phyloP scores from a whole-genome alignment of 192 early-diverging fungal genomes.

The Phycomyces blakesleeanus region DNA sequence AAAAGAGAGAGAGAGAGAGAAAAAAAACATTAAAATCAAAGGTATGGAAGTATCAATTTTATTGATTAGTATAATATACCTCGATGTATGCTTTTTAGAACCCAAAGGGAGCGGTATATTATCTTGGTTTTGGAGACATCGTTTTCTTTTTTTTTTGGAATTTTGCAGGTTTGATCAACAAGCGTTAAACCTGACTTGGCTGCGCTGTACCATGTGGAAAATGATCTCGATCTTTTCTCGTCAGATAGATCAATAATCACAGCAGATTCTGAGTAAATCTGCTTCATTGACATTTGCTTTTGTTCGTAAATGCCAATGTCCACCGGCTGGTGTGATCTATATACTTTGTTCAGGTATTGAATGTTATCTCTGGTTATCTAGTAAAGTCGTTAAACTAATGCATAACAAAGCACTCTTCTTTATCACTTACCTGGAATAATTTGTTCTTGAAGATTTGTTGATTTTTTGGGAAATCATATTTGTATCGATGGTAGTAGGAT shows the following conservation, averaged over 20 bases:
- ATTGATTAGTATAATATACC: conserved; percentile 8
- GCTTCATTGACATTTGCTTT: conserved; percentile 9
- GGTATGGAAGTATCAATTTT: conserved; percentile 2
- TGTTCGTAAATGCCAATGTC: neutral
- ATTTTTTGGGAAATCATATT: neutral
- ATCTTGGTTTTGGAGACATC: conserved; percentile 2
- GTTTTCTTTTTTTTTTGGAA: conserved; percentile 6
- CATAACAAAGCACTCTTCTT: conserved; percentile 9
- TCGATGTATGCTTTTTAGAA: conserved; percentile 4
- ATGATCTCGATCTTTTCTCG: conserved; percentile 3
- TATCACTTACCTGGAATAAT: conserved; percentile 8
- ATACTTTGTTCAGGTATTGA: conserved; percentile 14
- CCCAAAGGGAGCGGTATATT: conserved; percentile 9
- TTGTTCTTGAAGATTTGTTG: conserved; percentile 10
- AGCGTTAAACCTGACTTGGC: conserved; percentile 1
- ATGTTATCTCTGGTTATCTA: conserved; percentile 8
- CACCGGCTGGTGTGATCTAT: neutral
- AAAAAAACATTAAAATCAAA: no score
- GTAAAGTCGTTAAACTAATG: conserved; percentile 13
- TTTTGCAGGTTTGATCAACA: neutral
- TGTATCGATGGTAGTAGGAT: neutral
- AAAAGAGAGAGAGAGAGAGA: neutral
- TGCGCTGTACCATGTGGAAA: conserved; percentile 1
- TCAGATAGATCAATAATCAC: conserved; percentile 3
- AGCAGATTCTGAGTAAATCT: conserved; percentile 6